Base-by-base conservation (phyloP, 306 rosid species). In the Acacia crassicarpa region DNA sequence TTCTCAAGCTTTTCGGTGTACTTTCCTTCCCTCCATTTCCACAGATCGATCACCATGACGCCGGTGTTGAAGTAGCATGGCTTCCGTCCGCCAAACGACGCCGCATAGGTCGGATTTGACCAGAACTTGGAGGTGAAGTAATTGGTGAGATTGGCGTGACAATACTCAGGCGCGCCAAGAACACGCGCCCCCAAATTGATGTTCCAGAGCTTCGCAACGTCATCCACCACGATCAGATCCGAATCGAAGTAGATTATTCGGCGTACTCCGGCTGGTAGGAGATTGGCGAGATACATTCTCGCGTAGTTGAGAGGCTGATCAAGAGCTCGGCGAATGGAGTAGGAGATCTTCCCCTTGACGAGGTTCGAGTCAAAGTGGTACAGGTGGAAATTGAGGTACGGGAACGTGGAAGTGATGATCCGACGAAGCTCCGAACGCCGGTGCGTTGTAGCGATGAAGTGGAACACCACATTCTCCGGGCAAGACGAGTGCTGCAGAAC, bases 301-400 rank as follows among this genome's bases (percentile, higher is more conserved):
- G 98, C 98, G 91, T 94, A 94, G 62, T 94, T 94, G 27, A 94
- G 88, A 0, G 98, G 98, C 88, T 94, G 95, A 43, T 94, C 98
- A 11, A 94, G 91, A 0, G 98, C 98, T 30, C 91, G 91, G 0
- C 97, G 93, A 2, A 94, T 83, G 2, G 98, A 91, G 87, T 84
- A 91, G 15, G 98, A 91, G 88, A 94, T 94, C 88, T 90, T 94
- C 13, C 93, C 93, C 16, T 73, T 82, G 0, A 94, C 98, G n/a
- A 91, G 90, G 75, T 88, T 90, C 12, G 93, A 75, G 43, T 94
- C 97, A 84, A 94, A 92, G 82, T 87, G 91, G 79, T 92, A 90
- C 77, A 94, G 88, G 73, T 83, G 89, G 80, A 94, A 94, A 17
- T 67, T 74, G 6, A 94, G 90, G 81, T 86, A 94, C 1, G 98